phyloP scores from a whole-genome alignment of 1,284 basidiomycete genomes.

The Rhodotorula sp. region DNA sequence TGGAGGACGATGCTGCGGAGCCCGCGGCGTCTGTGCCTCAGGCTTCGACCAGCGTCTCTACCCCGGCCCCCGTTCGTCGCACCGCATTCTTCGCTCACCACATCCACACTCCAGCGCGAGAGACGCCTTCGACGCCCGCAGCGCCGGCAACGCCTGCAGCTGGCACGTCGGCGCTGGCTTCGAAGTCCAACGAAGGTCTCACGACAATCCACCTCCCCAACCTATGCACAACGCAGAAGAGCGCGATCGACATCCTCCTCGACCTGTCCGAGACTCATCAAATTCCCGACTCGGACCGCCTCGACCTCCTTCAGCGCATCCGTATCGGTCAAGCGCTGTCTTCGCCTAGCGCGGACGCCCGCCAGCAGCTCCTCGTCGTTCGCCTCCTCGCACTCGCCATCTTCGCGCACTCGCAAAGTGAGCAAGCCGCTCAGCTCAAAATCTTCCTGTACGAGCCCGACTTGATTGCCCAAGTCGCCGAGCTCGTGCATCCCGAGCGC shows the following conservation, averaged over 20 bases:
- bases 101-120: slow-evolving; percentile 9
- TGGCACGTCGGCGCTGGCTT: slow-evolving; percentile 8
- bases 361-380: slow-evolving; percentile 76
- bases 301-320: slow-evolving; percentile 84
- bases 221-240: slow-evolving; percentile 27
- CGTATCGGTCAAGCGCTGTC: slow-evolving; percentile 67
- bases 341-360: slow-evolving; percentile 48
- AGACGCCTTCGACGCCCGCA: slow-evolving; percentile 24
- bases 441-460: slow-evolving; percentile 95
- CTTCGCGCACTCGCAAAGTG: slow-evolving; percentile 62
- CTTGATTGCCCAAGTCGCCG: slow-evolving; percentile 79
- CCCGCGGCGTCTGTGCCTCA: not conserved
- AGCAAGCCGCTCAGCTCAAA: slow-evolving; percentile 72
- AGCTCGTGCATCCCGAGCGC: slow-evolving; percentile 73
- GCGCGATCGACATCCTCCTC: slow-evolving; percentile 61
- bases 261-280: slow-evolving; percentile 69
- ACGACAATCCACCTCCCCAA: slow-evolving; percentile 49
- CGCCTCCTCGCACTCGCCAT: slow-evolving; percentile 86
- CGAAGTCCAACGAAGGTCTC: slow-evolving; percentile 47
- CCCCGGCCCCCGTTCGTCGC: slow-evolving; percentile 32
- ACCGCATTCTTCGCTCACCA: slow-evolving; percentile 26
- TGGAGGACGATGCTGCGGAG: slow-evolving; percentile 19
- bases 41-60: slow-evolving; percentile 4
- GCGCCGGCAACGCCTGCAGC: not conserved
- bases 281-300: slow-evolving; percentile 80